Evolutionary conservation across 441 rosid species (phyloP).

Genomic region (Pelargonium australe): DNA sequence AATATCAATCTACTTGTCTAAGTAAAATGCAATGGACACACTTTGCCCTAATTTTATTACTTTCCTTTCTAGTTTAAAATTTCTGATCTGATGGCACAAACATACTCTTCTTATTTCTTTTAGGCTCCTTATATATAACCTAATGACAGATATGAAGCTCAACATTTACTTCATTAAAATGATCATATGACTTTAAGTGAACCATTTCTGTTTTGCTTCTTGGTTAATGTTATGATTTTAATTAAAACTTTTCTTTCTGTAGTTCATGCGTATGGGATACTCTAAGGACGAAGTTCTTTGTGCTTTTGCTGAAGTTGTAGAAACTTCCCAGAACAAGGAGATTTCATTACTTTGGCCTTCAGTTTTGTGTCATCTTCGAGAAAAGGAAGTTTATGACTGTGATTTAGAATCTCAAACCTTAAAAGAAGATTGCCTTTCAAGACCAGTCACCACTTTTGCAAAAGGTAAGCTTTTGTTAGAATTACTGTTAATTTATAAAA

Average conservation of each 20-base stretch:
- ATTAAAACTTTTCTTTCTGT: slow-evolving; percentile 21
- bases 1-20: no score
- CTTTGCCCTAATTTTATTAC: no score
- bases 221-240: neutral
- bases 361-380: slow-evolving; percentile 60
- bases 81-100: no score
- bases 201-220: neutral
- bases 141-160: neutral
- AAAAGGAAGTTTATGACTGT: slow-evolving; percentile 49
- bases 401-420: slow-evolving; percentile 25
- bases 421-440: slow-evolving; percentile 21
- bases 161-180: neutral
- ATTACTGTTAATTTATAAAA: neutral
- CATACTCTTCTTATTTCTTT: no score
- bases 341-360: slow-evolving; percentile 58
- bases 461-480: slow-evolving; percentile 25
- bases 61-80: no score
- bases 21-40: no score
- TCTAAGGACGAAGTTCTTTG: slow-evolving; percentile 48
- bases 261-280: slow-evolving; percentile 64
- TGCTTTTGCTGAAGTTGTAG: slow-evolving; percentile 54
- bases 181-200: neutral
- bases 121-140: no score
- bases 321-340: slow-evolving; percentile 45
- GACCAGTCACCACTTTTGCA: slow-evolving; percentile 25